phyloP scores from a whole-genome alignment of 257 asterid species.

The Plantago major region DNA sequence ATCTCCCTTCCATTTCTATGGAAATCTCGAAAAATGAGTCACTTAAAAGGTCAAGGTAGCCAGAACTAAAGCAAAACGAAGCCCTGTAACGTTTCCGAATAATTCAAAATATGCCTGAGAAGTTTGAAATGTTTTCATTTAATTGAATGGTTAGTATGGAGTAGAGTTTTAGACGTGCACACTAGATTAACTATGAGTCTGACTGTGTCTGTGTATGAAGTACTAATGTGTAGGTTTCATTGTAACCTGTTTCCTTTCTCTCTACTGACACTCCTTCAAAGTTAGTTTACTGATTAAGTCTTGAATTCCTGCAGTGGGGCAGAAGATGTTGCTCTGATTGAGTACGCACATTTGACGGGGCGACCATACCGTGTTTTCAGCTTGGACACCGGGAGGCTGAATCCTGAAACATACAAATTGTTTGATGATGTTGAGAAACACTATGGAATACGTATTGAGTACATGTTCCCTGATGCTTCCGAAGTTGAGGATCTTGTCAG shows the following conservation, averaged over 20 bases:
- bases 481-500: slow-evolving; percentile 83
- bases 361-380: slow-evolving; percentile 84
- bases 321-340: slow-evolving; percentile 83
- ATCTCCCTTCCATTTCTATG: no score
- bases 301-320: slow-evolving; percentile 61
- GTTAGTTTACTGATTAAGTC: slow-evolving; percentile 9
- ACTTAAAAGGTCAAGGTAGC: no score
- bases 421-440: slow-evolving; percentile 78
- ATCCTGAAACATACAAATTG: slow-evolving; percentile 72
- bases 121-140: neutral
- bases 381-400: slow-evolving; percentile 81
- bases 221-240: neutral
- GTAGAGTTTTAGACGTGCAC: no score
- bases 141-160: neutral
- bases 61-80: no score
- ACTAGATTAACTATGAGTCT: neutral
- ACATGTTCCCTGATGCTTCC: slow-evolving; percentile 80
- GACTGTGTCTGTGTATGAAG: neutral
- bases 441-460: slow-evolving; percentile 67
- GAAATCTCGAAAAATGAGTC: no score
- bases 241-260: neutral
- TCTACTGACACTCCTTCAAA: neutral
- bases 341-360: slow-evolving; percentile 78
- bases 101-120: no score
- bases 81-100: no score